A percentile compares a stretch with the other conserved stretches of the same genome.
These are phyloP conservation scores for Cantharellus cinnabarinus DNA, from an alignment of 768 basidiomycete genomes.

Conservation along the genomic window DNA sequence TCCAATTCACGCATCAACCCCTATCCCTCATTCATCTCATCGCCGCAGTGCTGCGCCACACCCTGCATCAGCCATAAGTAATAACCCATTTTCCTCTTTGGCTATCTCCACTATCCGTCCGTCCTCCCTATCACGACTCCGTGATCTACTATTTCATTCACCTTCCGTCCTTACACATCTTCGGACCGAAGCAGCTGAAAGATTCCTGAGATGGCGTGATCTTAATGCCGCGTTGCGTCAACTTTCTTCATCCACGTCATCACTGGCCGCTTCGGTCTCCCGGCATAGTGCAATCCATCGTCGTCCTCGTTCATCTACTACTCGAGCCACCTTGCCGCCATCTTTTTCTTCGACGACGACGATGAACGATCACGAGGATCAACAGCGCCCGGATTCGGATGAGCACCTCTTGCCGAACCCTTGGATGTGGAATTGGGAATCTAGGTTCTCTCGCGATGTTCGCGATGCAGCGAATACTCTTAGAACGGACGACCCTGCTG, in stretches of 20 bases:
- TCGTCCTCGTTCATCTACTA: background rate
- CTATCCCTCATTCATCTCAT: background rate
- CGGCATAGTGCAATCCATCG: background rate
- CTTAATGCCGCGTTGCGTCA: background rate
- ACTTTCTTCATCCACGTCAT: background rate
- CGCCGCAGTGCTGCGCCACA: background rate
- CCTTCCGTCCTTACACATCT: background rate
- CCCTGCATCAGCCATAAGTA: background rate
- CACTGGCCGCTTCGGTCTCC: background rate
- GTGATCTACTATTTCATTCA: background rate
- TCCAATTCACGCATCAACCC: background rate
- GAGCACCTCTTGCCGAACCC: background rate
- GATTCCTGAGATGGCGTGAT: background rate
- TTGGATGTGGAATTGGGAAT: conserved; percentile 1
- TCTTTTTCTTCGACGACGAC: background rate
- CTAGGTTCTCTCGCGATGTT: background rate
- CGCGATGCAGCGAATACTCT: background rate
- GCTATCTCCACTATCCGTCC: background rate
- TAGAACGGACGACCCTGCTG: no score
- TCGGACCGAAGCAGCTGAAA: background rate
- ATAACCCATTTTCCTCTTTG: background rate
- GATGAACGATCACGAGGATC: background rate
- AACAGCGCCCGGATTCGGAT: background rate
- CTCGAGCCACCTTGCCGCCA: background rate
- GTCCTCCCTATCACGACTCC: background rate